Evolutionary conservation across 2,329 filamentous ascomycete genomes (phyloP).

Genomic region (Raffaelea ambrosiae): DNA sequence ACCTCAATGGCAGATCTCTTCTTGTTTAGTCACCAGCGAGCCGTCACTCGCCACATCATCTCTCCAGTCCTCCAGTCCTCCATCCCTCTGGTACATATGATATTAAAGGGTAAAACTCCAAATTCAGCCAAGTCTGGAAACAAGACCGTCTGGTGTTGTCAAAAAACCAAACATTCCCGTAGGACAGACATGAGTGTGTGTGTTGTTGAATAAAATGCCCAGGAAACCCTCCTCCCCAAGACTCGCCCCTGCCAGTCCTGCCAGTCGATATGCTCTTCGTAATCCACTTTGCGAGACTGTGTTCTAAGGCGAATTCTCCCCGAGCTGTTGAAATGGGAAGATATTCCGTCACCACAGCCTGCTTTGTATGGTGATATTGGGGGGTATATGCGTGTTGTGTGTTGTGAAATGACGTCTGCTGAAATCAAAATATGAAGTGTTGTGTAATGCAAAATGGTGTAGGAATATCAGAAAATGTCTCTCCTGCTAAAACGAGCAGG

Average conservation of each 20-base stretch:
- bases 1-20: too few species aligned
- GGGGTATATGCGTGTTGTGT: constrained; percentile 1
- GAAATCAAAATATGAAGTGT: neutral
- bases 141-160: too few species aligned
- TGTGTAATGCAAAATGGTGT: neutral
- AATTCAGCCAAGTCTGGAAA: neutral
- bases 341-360: too few species aligned
- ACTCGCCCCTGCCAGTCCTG: neutral
- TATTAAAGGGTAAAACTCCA: neutral
- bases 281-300: too few species aligned
- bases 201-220: too few species aligned
- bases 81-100: neutral
- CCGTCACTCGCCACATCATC: too few species aligned
- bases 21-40: too few species aligned
- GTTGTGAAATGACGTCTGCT: neutral
- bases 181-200: too few species aligned
- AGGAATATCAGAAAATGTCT: too few species aligned
- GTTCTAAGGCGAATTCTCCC: neutral
- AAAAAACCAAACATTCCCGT: neutral
- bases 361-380: neutral
- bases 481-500: too few species aligned
- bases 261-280: too few species aligned
- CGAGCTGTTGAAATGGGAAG: constrained; percentile 4
- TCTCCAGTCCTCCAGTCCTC: neutral
- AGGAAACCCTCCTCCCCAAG: too few species aligned